phyloP scores from a whole-genome alignment of 2,329 filamentous ascomycete genomes.

The Hirsutella minnesotensis region DNA sequence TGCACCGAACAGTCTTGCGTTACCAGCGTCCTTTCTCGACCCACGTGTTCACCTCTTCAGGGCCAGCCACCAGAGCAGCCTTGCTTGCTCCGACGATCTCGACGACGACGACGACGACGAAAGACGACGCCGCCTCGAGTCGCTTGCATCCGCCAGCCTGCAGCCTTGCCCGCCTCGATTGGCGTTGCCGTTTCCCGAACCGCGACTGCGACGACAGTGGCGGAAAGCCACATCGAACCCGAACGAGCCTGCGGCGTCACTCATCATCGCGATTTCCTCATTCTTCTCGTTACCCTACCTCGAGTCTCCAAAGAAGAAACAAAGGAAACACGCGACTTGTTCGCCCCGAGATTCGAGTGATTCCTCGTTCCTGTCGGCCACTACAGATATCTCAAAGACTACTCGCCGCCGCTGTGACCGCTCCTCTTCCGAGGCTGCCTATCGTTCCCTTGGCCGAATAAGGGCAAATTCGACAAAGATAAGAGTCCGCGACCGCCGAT shows the following conservation, averaged over 20 bases:
- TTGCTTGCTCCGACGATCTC: no score
- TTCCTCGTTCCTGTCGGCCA: background rate
- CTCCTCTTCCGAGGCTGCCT: constrained; percentile 6
- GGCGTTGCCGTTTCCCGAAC: background rate
- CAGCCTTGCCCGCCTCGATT: constrained; percentile 1
- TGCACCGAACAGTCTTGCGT: background rate
- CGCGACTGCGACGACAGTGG: constrained; percentile 1
- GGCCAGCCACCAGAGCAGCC: constrained; percentile 1
- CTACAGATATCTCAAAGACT: background rate
- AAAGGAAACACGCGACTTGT: background rate
- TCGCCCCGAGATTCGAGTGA: background rate
- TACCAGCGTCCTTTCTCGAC: background rate
- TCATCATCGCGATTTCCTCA: background rate
- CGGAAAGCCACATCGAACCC: constrained; percentile 1
- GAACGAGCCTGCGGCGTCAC: background rate
- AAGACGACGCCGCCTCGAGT: background rate
- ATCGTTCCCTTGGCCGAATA: constrained; percentile 1
- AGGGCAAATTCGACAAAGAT: constrained; percentile 4
- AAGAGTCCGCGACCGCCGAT: background rate
- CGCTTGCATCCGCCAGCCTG: background rate
- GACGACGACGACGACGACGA: no score
- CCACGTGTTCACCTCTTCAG: constrained; percentile 3
- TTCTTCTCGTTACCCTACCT: background rate
- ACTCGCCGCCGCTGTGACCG: constrained; percentile 4
- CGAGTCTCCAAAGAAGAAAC: background rate